Percentiles rank a stretch among this genome's conserved stretches.
Conservation (phyloP, 2,329 filamentous ascomycete genomes). For the Venturia aucupariae region DNA sequence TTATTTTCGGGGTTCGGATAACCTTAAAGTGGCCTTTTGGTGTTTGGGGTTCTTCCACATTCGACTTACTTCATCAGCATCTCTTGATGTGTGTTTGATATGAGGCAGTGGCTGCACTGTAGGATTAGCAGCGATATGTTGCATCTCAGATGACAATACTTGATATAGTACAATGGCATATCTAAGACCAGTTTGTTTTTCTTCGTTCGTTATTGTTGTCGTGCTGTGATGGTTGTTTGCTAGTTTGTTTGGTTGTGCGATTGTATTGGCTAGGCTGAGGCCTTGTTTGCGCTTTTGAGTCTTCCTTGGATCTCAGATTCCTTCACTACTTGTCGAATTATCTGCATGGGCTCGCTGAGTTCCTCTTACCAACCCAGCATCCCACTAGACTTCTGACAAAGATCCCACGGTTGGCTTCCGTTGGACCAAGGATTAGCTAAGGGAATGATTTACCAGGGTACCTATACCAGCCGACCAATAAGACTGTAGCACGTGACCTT, state of each 20-base stretch:
- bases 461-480: not conserved
- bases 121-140: slow-evolving; percentile 9
- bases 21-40: slow-evolving; percentile 8
- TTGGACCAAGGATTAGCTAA: not conserved
- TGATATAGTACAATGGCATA: not conserved
- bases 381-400: not conserved
- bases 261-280: not conserved
- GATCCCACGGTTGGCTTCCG: not conserved
- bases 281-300: not conserved
- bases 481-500: not conserved
- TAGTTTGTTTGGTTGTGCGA: not conserved
- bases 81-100: slow-evolving; percentile 6
- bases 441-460: not conserved
- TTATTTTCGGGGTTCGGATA: slow-evolving; percentile 6
- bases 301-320: not conserved
- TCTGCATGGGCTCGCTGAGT: too few species aligned
- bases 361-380: not conserved
- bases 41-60: slow-evolving; percentile 2
- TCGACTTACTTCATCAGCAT: slow-evolving; percentile 1
- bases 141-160: slow-evolving; percentile 6
- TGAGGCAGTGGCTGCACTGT: slow-evolving; percentile 5
- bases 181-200: not conserved
- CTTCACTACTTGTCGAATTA: not conserved
- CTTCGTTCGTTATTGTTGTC: not conserved
- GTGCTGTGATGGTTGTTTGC: not conserved